Evolutionary conservation across 371 early-diverging fungal genomes (phyloP).

Genomic region (Lichtheimia corymbifera): DNA sequence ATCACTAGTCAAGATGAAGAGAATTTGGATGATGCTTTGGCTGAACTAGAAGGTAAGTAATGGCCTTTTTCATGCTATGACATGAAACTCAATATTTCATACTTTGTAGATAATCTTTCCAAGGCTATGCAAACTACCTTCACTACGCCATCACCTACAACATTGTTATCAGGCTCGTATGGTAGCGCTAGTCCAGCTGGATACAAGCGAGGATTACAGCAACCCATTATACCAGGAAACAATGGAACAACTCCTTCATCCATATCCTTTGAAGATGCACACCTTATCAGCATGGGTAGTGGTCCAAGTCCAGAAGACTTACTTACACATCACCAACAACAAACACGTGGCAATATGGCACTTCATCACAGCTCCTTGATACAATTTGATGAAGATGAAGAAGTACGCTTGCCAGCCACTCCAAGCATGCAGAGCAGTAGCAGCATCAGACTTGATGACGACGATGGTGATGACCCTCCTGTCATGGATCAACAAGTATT

Average conservation of each 20-base stretch:
- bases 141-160: conserved; percentile 29
- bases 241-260: conserved; percentile 33
- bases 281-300: conserved; percentile 57
- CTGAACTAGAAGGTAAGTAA: conserved; percentile 47
- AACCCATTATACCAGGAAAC: conserved; percentile 12
- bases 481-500: conserved; percentile 28
- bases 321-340: conserved; percentile 7
- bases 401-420: not conserved
- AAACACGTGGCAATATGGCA: conserved; percentile 12
- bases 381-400: conserved; percentile 44
- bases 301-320: conserved; percentile 39
- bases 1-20: conserved; percentile 37
- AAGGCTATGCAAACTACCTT: conserved; percentile 54
- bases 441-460: conserved; percentile 23
- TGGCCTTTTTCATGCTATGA: not conserved
- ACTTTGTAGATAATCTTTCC: conserved; percentile 43
- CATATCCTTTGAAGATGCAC: conserved; percentile 65
- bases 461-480: conserved; percentile 6
- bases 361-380: conserved; percentile 36
- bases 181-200: conserved; percentile 29
- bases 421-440: conserved; percentile 2
- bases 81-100: not conserved
- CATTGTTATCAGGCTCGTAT: conserved; percentile 19
- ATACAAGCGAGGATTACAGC: conserved; percentile 25
- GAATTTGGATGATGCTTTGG: conserved; percentile 48